Evolutionary conservation across 306 rosid species (phyloP), one percentile per base, ranked within the genome.

Genomic region (Malus asiatica): DNA sequence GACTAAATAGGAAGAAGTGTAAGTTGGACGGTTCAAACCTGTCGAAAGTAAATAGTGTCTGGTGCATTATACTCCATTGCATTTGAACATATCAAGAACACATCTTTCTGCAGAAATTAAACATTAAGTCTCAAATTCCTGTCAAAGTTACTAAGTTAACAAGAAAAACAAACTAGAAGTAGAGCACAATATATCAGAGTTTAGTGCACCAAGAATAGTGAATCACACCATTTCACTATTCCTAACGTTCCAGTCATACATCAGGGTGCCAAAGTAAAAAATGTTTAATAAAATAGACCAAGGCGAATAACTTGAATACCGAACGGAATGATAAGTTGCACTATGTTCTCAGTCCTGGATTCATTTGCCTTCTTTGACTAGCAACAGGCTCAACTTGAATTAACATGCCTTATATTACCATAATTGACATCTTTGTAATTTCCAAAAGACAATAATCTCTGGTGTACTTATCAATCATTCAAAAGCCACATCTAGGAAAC

Each of bases 31-130:
- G 78, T 30, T 20, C 81, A 73, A 78, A 94, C 98, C 98, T 94
- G 98, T 66, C 98, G 89, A 64, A 86, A 84, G 84, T 88, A 94
- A 57, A 92, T 86, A 22, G 98, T 90, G 80, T 90, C 96, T 11
- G 89, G 38, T 57, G 91, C 86, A 78, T 95, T 95, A 66, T 95
- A 92, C 80, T 88, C 88, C 98, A 92, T 95, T 30, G 96, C 98
- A 84, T 95, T 95, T 77, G 97, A 86, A 84, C 93, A 92, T 83
- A 95, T 87, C 86, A 95, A 85, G 75, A 89, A 73, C 78, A 90
- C 91, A 12, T 95, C 98, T 40, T 83, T 83, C 97, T 95, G 97
- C 96, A 86, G 76, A 71, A 78, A 80, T 78, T 74, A 81, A 71
- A 79, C 20, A 78, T 77, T 15, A 71, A 42, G 70, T 71, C 63